phyloP scores from a whole-genome alignment of 768 basidiomycete genomes.

The Tephrocybe sp. region DNA sequence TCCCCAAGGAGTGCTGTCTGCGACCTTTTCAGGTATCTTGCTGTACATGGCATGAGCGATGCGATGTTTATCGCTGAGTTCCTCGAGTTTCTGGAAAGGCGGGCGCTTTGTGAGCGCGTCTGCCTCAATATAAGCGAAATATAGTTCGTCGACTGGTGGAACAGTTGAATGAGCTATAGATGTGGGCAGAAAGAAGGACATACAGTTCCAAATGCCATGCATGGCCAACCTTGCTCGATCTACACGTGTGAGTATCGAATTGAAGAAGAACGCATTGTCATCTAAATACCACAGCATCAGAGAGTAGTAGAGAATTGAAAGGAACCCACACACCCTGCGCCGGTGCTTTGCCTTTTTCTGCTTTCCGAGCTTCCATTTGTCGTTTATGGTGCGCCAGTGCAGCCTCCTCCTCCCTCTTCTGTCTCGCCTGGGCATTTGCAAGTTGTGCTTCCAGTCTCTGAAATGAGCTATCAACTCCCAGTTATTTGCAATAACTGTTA shows the following conservation, averaged over 20 bases:
- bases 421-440: conserved; percentile 21
- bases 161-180: not conserved
- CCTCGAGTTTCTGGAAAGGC: conserved; percentile 24
- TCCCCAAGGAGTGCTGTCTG: conserved; percentile 14
- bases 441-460: conserved; percentile 31
- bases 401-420: conserved; percentile 25
- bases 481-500: not conserved
- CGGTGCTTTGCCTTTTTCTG: conserved; percentile 15
- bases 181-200: conserved; percentile 5
- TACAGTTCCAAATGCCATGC: conserved; percentile 29
- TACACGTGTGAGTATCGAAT: conserved; percentile 24
- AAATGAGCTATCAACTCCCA: conserved; percentile 6
- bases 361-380: conserved; percentile 16
- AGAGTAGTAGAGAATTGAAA: not conserved
- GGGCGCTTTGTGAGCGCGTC: conserved; percentile 23
- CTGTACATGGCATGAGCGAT: conserved; percentile 28
- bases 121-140: conserved; percentile 23
- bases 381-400: conserved; percentile 5
- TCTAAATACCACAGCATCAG: conserved; percentile 5
- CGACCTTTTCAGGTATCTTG: conserved; percentile 28
- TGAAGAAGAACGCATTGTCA: conserved; percentile 26
- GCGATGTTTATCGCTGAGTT: conserved; percentile 23
- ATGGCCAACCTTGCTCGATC: conserved; percentile 26
- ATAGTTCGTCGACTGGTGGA: conserved; percentile 26
- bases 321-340: conserved; percentile 9